Evolutionary conservation across 2,329 filamentous ascomycete species (phyloP), one percentile per base, ranked within the genome.

Genomic region (Monilinia aucupariae): DNA sequence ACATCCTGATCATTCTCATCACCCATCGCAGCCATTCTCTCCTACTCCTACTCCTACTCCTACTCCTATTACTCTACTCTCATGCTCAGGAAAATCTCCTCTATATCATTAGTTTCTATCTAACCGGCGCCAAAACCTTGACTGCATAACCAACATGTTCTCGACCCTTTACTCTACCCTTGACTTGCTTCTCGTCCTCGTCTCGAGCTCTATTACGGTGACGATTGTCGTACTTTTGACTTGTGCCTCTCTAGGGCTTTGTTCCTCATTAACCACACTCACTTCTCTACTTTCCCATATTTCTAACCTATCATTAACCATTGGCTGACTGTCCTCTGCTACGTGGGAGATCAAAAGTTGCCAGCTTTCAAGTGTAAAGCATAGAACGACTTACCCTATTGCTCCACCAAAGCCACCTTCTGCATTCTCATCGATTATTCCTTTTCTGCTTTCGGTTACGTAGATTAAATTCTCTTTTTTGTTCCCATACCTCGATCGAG

Each of bases 201-300:
- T 7, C 15, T 52, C 34, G 58, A 39, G 27, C 13, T 20, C 47
- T 30, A 10, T 22, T 32, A 30, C 27, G 30, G 59, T 61, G n/a
- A 61, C 27, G 8, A 22, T 20, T 43, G 49, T 61, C 12, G 7
- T 45, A 45, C 32, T 45, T 2, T 45, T 45, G 27, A 34, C 7
- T 22, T 20, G 12, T 8, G 5, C 39, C 30, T 55, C 25, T 15
- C 4, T 45, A n/a, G 27, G 20, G 8, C n/a, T 22, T 22, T 32
- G 20, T 22, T 25, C 27, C 48, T 53, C 48, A 25, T 32, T 43
- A 4, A 25, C 45, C 20, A 61, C 49, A 53, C 37, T 22, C 25
- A 61, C 59, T 53, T 61, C 59, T 25, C 59, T 53, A 25, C 34
- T 61, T 43, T 61, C 59, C 48, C 59, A 53, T 32, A 61, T 61